phyloP scores from a whole-genome alignment of 1,284 basidiomycete species.

The Neonothopanus nambi region DNA sequence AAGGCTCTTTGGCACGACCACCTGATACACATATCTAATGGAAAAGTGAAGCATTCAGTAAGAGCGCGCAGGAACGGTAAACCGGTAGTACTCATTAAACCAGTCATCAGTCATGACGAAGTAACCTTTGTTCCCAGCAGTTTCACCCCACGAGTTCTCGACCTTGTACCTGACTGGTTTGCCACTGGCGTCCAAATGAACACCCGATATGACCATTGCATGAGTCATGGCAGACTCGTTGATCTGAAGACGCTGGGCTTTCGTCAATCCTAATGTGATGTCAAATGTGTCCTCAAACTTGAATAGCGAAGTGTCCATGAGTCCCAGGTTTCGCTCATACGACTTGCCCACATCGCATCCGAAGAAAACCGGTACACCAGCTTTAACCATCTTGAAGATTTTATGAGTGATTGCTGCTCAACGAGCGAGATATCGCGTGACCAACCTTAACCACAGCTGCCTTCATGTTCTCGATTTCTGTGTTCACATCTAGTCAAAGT shows the following conservation, averaged over 20 bases:
- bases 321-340: conserved; percentile 66
- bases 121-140: conserved; percentile 82
- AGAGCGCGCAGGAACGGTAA: background rate
- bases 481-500: conserved; percentile 79
- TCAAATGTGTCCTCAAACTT: conserved; percentile 78
- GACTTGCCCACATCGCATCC: conserved; percentile 89
- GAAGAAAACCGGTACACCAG: conserved; percentile 91
- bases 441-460: conserved; percentile 70
- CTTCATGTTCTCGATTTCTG: conserved; percentile 80
- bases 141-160: conserved; percentile 94
- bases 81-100: conserved; percentile 73
- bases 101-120: conserved; percentile 91
- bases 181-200: conserved; percentile 80
- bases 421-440: background rate
- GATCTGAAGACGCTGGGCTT: conserved; percentile 82
- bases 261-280: conserved; percentile 64
- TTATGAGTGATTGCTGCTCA: background rate
- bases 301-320: conserved; percentile 86
- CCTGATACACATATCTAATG: conserved; percentile 79
- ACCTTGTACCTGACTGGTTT: conserved; percentile 88
- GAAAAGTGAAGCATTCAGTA: conserved; percentile 1
- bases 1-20: conserved; percentile 81
- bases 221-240: conserved; percentile 90
- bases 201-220: conserved; percentile 91
- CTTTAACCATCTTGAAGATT: conserved; percentile 71